Evolutionary conservation across 2,329 filamentous ascomycete species (phyloP), one percentile per base, ranked within the genome.

Genomic region (Trichophyton verrucosum): DNA sequence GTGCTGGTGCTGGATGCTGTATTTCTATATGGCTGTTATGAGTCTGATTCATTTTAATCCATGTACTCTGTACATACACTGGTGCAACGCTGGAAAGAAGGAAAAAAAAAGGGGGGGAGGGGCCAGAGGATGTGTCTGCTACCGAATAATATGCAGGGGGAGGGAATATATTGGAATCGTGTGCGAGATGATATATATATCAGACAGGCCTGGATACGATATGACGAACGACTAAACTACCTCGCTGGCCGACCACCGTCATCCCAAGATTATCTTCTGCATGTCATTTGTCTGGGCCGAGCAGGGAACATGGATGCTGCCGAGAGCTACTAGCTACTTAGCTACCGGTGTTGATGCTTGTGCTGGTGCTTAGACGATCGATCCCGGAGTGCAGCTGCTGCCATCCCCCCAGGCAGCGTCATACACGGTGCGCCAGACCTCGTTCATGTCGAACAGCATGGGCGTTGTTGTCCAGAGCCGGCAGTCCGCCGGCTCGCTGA

Each of bases 401-500:
- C 72, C 73, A 2, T 70, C 75, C 5, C 74, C 74, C 69, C 76
- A 80, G 13, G 61, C 56, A 1, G 73, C 68, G 4, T 70, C 69
- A 1, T 71, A 71, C 33, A 75, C 76, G 24, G 71, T 73, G 33
- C 71, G 73, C 84, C 84, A 86, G 38, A 82, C 66, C n/a, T 71
- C 73, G 1, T 74, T 75, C 1, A 81, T 76, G 61, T 83, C 76
- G 2, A 76, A 70, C 38, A 82, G 70, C 71, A 82, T 84, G 1
- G 75, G 70, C 15, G 75, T 68, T 1, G 83, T 84, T 62, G 81
- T 86, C 67, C 79, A 87, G 11, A 86, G 69, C 3, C 83, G 75
- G 64, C 84, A 87, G 65, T 84, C 80, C 0, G 84, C 81, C 0
- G 82, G 77, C 64, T 85, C 80, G 61, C 83, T 82, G 1, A 81